Conservation (phyloP, 1,284 basidiomycete genomes). For the Naganishia liquefaciens region DNA sequence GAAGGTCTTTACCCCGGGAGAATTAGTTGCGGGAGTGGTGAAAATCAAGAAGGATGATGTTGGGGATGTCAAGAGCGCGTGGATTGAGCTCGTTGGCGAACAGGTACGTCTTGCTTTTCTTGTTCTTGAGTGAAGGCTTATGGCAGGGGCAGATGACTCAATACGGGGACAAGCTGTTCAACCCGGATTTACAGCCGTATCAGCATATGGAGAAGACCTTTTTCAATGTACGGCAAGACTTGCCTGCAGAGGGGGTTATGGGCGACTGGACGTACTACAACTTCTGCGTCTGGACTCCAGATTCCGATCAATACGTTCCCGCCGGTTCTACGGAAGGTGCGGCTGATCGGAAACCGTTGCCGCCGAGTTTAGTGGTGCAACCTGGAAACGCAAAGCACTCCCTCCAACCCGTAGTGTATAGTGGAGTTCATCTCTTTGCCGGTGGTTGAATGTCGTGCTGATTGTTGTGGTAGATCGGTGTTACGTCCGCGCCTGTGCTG, state of each 20-base stretch:
- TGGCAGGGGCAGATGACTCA: neutral
- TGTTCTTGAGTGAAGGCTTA: neutral
- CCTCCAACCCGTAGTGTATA: conserved; percentile 2
- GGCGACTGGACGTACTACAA: conserved; percentile 1
- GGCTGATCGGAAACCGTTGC: conserved; percentile 13
- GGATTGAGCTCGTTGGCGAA: conserved; percentile 13
- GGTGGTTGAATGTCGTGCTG: neutral
- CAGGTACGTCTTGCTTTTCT: neutral
- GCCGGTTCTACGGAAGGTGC: neutral
- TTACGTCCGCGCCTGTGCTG: neutral
- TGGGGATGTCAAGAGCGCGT: neutral
- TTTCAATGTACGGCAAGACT: conserved; percentile 8
- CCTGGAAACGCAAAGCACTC: neutral
- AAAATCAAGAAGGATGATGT: conserved; percentile 18
- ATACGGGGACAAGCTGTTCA: conserved; percentile 15
- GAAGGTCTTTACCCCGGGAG: conserved; percentile 18
- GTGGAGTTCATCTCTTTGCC: neutral
- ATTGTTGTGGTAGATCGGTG: conserved; percentile 4
- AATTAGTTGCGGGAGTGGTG: conserved; percentile 9
- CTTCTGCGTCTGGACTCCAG: neutral
- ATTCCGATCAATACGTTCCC: conserved; percentile 4
- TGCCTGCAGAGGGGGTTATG: neutral
- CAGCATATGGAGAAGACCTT: conserved; percentile 22
- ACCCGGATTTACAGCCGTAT: conserved; percentile 5
- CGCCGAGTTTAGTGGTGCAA: conserved; percentile 14